Evolutionary conservation across 208 protist genomes (phyloP), one percentile per base, ranked within the genome.

Genomic region (Leishmania aethiopica): DNA sequence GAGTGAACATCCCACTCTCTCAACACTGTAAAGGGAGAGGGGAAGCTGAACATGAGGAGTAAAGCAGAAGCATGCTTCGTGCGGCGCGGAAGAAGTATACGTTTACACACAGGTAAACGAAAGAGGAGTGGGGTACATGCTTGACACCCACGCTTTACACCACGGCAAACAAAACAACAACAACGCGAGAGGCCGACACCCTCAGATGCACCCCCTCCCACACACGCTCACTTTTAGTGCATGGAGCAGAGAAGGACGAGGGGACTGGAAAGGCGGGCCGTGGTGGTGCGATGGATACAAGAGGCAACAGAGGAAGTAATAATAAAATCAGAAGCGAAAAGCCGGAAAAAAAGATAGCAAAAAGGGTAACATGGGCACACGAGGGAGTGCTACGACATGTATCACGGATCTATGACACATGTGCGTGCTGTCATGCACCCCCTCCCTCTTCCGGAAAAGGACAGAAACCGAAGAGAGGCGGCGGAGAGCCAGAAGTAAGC

Each of bases 121-220:
- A 22, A 72, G 4, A 35, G 35, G 45, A 49, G 45, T 35, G n/a
- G 45, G 66, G 35, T 49, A 71, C 19, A 47, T 37, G 32, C 25
- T 42, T 72, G 67, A n/a, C 40, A 72, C 11, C 25, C 25, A 32
- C 67, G 40, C 28, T 72, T 4, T 45, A n/a, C 40, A 72, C 35
- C 17, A 62, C 42, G 72, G 71, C 22, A 37, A 78, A 74, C 53
- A 22, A 77, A 77, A 77, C 7, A 51, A 57, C 3, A 60, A 69
- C 4, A 40, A 45, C 0, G 11, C 25, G 13, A 40, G n/a, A 69
- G n/a, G 35, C 62, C 2, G 35, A 35, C 11, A 45, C 25, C n/a
- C 28, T 22, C 28, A 15, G 6, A 72, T 8, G 40, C 15, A 28
- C 15, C n/a, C 60, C 60, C 32, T 35, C 5, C 2, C 67, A 49